phyloP scores from a whole-genome alignment of 371 early-diverging fungal species.

The Mortierella sp. region DNA sequence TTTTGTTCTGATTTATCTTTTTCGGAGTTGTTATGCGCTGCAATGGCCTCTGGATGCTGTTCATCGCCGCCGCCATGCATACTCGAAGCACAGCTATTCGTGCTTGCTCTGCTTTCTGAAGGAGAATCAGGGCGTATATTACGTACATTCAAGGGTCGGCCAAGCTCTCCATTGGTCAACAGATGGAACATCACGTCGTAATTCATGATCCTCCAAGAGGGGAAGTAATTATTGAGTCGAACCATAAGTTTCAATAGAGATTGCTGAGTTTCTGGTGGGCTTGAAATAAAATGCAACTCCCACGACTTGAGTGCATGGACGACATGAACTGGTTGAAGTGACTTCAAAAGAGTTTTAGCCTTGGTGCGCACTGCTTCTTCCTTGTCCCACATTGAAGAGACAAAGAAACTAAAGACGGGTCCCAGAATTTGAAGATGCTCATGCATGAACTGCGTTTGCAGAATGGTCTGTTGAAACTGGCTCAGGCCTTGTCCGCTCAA shows the following conservation, averaged over 20 bases:
- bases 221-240: constrained; percentile 49
- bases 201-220: constrained; percentile 52
- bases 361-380: constrained; percentile 54
- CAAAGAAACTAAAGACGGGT: constrained; percentile 48
- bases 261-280: constrained; percentile 33
- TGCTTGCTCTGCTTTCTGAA: neutral
- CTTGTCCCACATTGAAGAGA: constrained; percentile 55
- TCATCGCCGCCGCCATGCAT: neutral
- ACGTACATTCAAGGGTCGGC: constrained; percentile 12
- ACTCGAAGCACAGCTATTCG: neutral
- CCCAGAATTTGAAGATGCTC: constrained; percentile 44
- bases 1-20: neutral
- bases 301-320: constrained; percentile 51
- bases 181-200: constrained; percentile 40
- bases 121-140: constrained; percentile 1
- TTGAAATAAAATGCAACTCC: constrained; percentile 47
- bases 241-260: constrained; percentile 39
- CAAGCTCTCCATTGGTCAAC: constrained; percentile 34
- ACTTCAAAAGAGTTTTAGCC: constrained; percentile 37
- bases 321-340: constrained; percentile 48
- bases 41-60: neutral
- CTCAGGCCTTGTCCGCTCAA: constrained; percentile 8
- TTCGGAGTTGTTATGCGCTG: neutral
- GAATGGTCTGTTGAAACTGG: neutral
- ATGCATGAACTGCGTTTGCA: constrained; percentile 20